These are phyloP conservation scores for Rossbeevera mucosa DNA, from an alignment of 768 basidiomycete genomes.

Conservation along the genomic window DNA sequence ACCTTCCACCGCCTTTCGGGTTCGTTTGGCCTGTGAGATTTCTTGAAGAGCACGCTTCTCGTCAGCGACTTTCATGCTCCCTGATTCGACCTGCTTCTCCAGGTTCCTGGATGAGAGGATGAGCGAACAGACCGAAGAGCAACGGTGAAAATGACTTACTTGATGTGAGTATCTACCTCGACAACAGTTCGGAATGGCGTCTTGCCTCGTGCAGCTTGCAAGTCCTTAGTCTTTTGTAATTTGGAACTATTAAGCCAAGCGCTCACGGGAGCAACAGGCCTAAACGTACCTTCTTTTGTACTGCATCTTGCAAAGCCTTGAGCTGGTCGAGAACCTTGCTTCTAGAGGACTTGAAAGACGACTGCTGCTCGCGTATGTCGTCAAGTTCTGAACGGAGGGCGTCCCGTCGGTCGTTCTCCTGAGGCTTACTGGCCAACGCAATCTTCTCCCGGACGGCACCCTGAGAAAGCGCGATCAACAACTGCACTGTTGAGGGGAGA, in stretches of 20 bases:
- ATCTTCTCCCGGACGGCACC: constrained; percentile 73
- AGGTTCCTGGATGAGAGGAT: constrained; percentile 50
- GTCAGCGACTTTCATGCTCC: constrained; percentile 85
- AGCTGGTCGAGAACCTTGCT: constrained; percentile 74
- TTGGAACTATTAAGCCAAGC: constrained; percentile 3
- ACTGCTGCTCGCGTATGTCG: constrained; percentile 71
- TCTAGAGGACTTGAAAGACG: constrained; percentile 65
- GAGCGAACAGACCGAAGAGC: background rate
- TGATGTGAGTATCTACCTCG: constrained; percentile 85
- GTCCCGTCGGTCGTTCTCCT: constrained; percentile 67
- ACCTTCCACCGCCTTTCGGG: constrained; percentile 69
- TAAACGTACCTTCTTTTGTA: constrained; percentile 70
- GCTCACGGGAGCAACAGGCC: background rate
- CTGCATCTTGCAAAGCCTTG: constrained; percentile 68
- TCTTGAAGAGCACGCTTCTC: constrained; percentile 95
- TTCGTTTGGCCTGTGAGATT: constrained; percentile 69
- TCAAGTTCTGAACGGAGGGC: constrained; percentile 80
- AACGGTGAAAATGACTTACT: constrained; percentile 44
- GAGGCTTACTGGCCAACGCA: constrained; percentile 50
- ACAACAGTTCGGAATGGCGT: constrained; percentile 71
- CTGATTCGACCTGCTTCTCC: constrained; percentile 90
- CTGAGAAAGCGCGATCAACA: constrained; percentile 36
- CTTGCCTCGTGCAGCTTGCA: constrained; percentile 78
- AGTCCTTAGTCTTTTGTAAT: constrained; percentile 68
- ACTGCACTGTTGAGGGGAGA: background rate